Conservation (phyloP, 176 grass and related monocot species). For the Lolium multiflorum region DNA sequence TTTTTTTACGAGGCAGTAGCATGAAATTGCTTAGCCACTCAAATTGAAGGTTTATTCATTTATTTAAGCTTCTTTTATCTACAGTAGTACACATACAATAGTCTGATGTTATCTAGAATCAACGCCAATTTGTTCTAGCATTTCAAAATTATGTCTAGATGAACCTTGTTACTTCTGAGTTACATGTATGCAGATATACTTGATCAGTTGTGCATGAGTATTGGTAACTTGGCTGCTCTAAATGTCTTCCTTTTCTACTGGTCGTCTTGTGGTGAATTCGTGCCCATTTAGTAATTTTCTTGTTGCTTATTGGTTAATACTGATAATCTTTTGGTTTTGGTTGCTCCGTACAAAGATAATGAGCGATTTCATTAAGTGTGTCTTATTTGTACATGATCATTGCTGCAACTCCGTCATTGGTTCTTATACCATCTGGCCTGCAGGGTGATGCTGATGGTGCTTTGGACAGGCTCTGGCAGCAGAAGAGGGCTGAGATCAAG, state of each 20-base stretch:
- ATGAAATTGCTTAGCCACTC: neutral
- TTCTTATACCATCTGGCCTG: conserved; percentile 22
- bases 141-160: neutral
- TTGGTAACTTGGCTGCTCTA: neutral
- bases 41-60: neutral
- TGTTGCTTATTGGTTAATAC: neutral
- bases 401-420: conserved; percentile 7
- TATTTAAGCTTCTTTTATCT: neutral
- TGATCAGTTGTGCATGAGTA: neutral
- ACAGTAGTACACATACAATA: neutral
- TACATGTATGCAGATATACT: neutral
- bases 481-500: conserved; percentile 51
- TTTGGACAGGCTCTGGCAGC: conserved; percentile 63
- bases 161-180: neutral
- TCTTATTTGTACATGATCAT: neutral
- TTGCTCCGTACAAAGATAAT: neutral
- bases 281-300: neutral
- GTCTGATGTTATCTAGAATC: neutral
- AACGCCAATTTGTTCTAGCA: neutral
- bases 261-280: neutral
- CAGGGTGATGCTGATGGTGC: conserved; percentile 69
- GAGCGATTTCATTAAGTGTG: neutral
- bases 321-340: neutral
- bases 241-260: neutral
- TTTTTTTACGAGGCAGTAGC: neutral